phyloP scores from a whole-genome alignment of 169 alveolate genomes.

The Pseudocohnilembus persalinus region DNA sequence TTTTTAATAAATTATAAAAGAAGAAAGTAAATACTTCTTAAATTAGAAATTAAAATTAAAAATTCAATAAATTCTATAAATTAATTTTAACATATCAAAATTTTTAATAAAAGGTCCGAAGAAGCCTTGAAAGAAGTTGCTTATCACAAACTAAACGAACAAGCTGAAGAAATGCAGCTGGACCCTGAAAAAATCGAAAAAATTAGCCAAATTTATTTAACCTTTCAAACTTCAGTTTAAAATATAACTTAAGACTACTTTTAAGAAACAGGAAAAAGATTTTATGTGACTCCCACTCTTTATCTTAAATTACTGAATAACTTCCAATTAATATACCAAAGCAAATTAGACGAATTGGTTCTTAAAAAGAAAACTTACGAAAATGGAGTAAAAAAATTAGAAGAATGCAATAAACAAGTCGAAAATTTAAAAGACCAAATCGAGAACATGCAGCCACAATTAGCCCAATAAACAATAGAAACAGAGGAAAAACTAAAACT shows the following conservation, averaged over 20 bases:
- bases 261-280: constrained; percentile 44
- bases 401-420: constrained; percentile 52
- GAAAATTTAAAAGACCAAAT: constrained; percentile 54
- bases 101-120: no score
- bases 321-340: constrained; percentile 35
- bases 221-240: constrained; percentile 45
- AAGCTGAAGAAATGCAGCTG: constrained; percentile 48
- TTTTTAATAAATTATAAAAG: constrained; percentile 82
- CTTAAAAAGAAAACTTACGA: constrained; percentile 54
- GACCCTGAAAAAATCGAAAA: constrained; percentile 36
- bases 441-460: constrained; percentile 59
- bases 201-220: constrained; percentile 46
- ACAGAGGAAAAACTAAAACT: constrained; percentile 51
- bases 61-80: no score
- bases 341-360: constrained; percentile 40
- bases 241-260: constrained; percentile 39
- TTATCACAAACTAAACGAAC: constrained; percentile 61
- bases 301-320: constrained; percentile 53
- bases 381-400: constrained; percentile 65
- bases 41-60: constrained; percentile 75
- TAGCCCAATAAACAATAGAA: constrained; percentile 56
- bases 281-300: constrained; percentile 60
- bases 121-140: constrained; percentile 88
- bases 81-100: constrained; percentile 10
- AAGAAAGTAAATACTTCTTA: constrained; percentile 85